A percentile compares a stretch with the other conserved stretches of the same genome.
phyloP scores from a whole-genome alignment of 352 stramenopile species.

The Phytopythium chamaehyphon region DNA sequence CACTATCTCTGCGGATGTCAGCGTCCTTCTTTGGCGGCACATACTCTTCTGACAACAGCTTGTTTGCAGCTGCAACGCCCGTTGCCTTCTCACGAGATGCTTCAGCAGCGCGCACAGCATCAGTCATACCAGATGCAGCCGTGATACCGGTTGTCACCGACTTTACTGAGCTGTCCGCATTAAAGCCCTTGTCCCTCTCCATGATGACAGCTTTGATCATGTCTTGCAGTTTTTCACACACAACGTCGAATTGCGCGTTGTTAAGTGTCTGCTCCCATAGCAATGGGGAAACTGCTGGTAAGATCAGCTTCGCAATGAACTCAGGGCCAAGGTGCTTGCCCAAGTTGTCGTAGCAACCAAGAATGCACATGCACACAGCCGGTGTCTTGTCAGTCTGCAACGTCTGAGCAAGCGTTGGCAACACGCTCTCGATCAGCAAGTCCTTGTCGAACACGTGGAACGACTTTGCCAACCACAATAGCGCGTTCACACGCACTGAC shows the following conservation, averaged over 20 bases:
- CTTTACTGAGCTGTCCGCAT: slow-evolving; percentile 61
- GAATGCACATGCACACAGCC: slow-evolving; percentile 83
- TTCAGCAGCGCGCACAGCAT: slow-evolving; percentile 62
- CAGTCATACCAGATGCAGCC: slow-evolving; percentile 58
- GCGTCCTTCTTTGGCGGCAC: slow-evolving; percentile 42
- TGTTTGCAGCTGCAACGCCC: slow-evolving; percentile 66
- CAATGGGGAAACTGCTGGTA: slow-evolving; percentile 73
- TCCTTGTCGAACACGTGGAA: slow-evolving; percentile 90
- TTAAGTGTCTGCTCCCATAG: slow-evolving; percentile 80
- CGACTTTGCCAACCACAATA: slow-evolving; percentile 84
- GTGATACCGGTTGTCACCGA: slow-evolving; percentile 56
- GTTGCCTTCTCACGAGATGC: slow-evolving; percentile 58
- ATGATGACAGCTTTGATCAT: slow-evolving; percentile 87
- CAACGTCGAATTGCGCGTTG: slow-evolving; percentile 79
- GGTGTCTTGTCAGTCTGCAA: slow-evolving; percentile 79
- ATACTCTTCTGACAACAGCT: slow-evolving; percentile 79
- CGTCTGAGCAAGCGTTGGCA: slow-evolving; percentile 71
- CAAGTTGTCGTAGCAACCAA: slow-evolving; percentile 86
- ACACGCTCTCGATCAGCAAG: slow-evolving; percentile 75
- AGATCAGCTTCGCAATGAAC: slow-evolving; percentile 79
- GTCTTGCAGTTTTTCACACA: slow-evolving; percentile 85
- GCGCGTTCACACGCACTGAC: slow-evolving; percentile 80
- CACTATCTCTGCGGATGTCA: slow-evolving; percentile 10
- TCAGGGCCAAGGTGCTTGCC: slow-evolving; percentile 84
- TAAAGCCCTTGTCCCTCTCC: slow-evolving; percentile 78